Conservation (phyloP, 2,329 filamentous ascomycete genomes). For the Teratosphaeria zuluensis region DNA sequence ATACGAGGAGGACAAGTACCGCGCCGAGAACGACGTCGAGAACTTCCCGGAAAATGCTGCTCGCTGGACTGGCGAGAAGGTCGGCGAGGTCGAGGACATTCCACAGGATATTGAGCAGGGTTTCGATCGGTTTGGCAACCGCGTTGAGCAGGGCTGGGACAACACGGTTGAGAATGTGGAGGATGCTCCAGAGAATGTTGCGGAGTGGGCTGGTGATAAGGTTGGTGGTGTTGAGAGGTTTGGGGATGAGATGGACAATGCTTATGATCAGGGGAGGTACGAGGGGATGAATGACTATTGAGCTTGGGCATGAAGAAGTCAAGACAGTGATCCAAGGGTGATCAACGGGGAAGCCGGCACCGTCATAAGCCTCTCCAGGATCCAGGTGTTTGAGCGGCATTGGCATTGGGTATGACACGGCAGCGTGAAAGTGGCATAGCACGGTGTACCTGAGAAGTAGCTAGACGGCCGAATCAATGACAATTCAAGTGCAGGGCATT, state of each 20-base stretch:
- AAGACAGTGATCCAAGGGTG: background rate
- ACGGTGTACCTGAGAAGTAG: no score
- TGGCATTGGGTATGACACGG: no score
- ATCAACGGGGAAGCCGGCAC: background rate
- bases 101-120: conserved; percentile 23
- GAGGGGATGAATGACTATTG: conserved; percentile 18
- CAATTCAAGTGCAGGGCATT: no score
- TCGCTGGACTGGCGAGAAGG: conserved; percentile 33
- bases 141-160: conserved; percentile 23
- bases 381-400: no score
- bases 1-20: conserved; percentile 21
- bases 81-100: conserved; percentile 31
- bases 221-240: conserved; percentile 37
- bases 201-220: conserved; percentile 26
- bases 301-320: background rate
- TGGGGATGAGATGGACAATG: conserved; percentile 32
- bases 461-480: no score
- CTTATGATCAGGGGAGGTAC: conserved; percentile 34
- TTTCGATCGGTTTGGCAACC: conserved; percentile 25
- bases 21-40: conserved; percentile 25
- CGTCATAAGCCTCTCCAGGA: no score
- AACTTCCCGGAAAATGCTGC: conserved; percentile 36
- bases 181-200: conserved; percentile 27
- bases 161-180: conserved; percentile 26
- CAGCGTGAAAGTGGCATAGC: no score